A percentile compares a stretch with the other conserved stretches of the same genome.
These are phyloP conservation scores for Lojkania enalia DNA, from an alignment of 2,329 filamentous ascomycete genomes.

Conservation along the genomic window DNA sequence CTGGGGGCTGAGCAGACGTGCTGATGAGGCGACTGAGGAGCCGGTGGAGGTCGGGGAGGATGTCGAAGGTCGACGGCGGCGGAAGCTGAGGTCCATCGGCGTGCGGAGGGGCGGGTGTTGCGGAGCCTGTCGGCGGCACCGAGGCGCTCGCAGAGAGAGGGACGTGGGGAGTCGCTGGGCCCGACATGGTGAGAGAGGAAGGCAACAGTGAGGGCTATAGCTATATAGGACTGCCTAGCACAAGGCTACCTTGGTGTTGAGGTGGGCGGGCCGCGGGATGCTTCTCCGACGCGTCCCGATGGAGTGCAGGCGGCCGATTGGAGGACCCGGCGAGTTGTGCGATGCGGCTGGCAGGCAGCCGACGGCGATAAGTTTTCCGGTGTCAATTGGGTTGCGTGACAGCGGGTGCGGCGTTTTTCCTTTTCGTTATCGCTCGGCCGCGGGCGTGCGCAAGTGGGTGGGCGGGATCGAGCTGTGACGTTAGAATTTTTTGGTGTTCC, in stretches of 20 bases:
- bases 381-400: slow-evolving; percentile 14
- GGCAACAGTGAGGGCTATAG: slow-evolving; percentile 5
- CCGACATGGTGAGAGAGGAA: slow-evolving; percentile 32
- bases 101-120: slow-evolving; percentile 29
- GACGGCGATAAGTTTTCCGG: background rate
- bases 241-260: slow-evolving; percentile 27
- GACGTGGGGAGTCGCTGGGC: slow-evolving; percentile 37
- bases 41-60: slow-evolving; percentile 77
- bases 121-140: slow-evolving; percentile 35
- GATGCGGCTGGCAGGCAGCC: background rate
- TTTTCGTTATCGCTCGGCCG: slow-evolving; percentile 26
- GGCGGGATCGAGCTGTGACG: slow-evolving; percentile 26
- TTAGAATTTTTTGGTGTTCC: slow-evolving; percentile 20
- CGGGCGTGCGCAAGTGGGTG: slow-evolving; percentile 23
- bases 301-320: slow-evolving; percentile 3
- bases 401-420: slow-evolving; percentile 6
- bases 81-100: slow-evolving; percentile 64
- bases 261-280: slow-evolving; percentile 13
- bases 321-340: slow-evolving; percentile 6
- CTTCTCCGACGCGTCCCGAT: slow-evolving; percentile 2
- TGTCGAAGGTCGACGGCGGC: slow-evolving; percentile 80
- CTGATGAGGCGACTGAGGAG: slow-evolving; percentile 75
- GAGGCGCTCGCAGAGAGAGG: slow-evolving; percentile 37
- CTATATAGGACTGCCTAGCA: background rate
- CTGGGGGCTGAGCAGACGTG: slow-evolving; percentile 40